phyloP scores from a whole-genome alignment of 2,329 filamentous ascomycete species.

The Pseudogymnoascus sp. region DNA sequence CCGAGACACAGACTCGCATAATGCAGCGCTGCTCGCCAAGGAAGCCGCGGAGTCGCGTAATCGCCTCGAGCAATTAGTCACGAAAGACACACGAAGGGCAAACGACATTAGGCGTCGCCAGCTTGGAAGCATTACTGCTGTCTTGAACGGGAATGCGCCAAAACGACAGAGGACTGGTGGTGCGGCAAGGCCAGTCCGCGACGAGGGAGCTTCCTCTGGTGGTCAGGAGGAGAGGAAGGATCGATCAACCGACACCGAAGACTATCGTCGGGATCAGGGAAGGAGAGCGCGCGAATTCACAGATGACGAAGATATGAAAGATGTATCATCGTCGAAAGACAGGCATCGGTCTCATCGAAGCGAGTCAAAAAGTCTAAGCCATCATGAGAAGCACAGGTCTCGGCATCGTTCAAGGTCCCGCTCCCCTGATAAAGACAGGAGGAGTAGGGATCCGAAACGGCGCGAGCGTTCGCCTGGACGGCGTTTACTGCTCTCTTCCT shows the following conservation, averaged over 20 bases:
- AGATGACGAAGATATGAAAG: not conserved
- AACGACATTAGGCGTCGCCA: slow-evolving; percentile 49
- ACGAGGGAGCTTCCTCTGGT: not conserved
- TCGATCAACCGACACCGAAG: not conserved
- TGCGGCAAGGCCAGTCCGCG: not conserved
- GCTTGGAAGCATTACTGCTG: slow-evolving; percentile 53
- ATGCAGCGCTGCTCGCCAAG: slow-evolving; percentile 74
- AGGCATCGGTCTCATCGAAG: not conserved
- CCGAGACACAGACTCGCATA: slow-evolving; percentile 79
- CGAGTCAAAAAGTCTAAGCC: not conserved
- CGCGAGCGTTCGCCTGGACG: not conserved
- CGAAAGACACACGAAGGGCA: slow-evolving; percentile 32
- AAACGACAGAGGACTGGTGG: slow-evolving; percentile 19
- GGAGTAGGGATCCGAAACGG: not conserved
- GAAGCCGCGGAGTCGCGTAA: slow-evolving; percentile 72
- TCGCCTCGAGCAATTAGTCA: slow-evolving; percentile 56
- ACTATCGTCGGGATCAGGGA: not conserved
- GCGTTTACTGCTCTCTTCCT: not conserved
- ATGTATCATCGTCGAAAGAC: not conserved
- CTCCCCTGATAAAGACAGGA: not conserved
- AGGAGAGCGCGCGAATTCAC: not conserved
- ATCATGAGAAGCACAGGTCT: not conserved
- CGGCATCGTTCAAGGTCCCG: not conserved
- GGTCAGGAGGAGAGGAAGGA: not conserved
- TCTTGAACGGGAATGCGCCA: slow-evolving; percentile 36